Evolutionary conservation across 2,329 filamentous ascomycete species (phyloP), one percentile per base, ranked within the genome.

Genomic region (Aspergillus floridensis): DNA sequence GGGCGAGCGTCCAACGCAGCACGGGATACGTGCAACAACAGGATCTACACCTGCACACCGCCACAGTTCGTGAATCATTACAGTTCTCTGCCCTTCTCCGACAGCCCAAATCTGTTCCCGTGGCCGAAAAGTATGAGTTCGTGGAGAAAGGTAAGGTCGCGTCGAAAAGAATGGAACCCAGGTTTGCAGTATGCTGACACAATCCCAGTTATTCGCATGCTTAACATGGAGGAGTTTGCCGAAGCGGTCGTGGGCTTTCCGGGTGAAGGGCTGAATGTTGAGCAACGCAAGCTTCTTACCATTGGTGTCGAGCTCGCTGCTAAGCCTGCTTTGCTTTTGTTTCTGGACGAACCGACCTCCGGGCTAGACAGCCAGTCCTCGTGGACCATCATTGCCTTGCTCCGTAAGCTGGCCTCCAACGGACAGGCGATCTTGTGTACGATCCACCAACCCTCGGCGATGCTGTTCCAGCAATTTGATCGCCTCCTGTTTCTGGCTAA

Each of bases 11-110:
- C 73, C 85, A 88, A 68, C 77, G 86, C 68, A 83, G 84, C 49
- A 88, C 86, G 11, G 83, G 82, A 1, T 89, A 88, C 65, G 86
- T 85, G 0, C 85, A 89, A 69, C 87, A 89, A 67, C 78, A 86
- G 31, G 87, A 89, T 70, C 81, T 88, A 5, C 86, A 88, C 63
- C 84, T 87, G 63, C 75, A 82, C 12, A 84, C 84, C 12, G 78
- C 81, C 26, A 89, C 86, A 2, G 86, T 89, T 4, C 81, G 86
- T 58, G 87, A 89, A 71, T 86, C 87, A 1, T 77, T 89, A 12
- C 80, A 84, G n/a, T 89, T 89, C 72, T 87, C 84, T 11, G 87
- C 87, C 2, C 79, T 86, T 63, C 79, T 89, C 5, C 81, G 87
- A 47, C 86, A 88, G 66, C 83, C 86, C 0, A 84, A 29, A 5